A percentile compares a stretch with the other conserved stretches of the same genome.
Conservation (phyloP, 306 rosid species). For the Echinosophora koreensis region DNA sequence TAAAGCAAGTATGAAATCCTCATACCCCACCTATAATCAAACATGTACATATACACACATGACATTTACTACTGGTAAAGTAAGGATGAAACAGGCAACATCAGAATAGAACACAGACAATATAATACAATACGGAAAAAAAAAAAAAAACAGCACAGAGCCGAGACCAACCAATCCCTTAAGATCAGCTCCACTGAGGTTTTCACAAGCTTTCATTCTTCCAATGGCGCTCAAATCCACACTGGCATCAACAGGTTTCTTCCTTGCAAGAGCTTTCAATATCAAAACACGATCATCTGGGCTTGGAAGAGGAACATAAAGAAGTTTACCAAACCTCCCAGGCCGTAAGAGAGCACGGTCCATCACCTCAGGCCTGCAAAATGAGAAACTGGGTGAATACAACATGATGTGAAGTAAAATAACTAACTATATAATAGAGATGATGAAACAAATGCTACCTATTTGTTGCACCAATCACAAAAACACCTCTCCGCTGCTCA, state of each 20-base stretch:
- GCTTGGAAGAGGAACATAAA: conserved; percentile 78
- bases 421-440: not conserved
- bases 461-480: conserved; percentile 95
- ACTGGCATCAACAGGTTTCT: conserved; percentile 61
- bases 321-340: conserved; percentile 83
- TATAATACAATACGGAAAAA: too few species aligned
- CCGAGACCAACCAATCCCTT: conserved; percentile 65
- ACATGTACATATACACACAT: too few species aligned
- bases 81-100: not conserved
- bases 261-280: conserved; percentile 75
- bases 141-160: too few species aligned
- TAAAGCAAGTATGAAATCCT: too few species aligned
- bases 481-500: conserved; percentile 81
- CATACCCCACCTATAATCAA: too few species aligned
- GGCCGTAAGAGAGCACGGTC: conserved; percentile 81
- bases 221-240: conserved; percentile 72
- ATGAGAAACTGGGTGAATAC: conserved; percentile 33
- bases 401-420: not conserved
- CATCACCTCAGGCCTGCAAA: conserved; percentile 80
- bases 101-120: too few species aligned
- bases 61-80: not conserved
- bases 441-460: conserved; percentile 55
- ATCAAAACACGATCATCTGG: conserved; percentile 67
- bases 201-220: conserved; percentile 72
- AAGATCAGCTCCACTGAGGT: conserved; percentile 88